Conservation (phyloP, 768 basidiomycete species). For the Macrolepiota albuminosa region DNA sequence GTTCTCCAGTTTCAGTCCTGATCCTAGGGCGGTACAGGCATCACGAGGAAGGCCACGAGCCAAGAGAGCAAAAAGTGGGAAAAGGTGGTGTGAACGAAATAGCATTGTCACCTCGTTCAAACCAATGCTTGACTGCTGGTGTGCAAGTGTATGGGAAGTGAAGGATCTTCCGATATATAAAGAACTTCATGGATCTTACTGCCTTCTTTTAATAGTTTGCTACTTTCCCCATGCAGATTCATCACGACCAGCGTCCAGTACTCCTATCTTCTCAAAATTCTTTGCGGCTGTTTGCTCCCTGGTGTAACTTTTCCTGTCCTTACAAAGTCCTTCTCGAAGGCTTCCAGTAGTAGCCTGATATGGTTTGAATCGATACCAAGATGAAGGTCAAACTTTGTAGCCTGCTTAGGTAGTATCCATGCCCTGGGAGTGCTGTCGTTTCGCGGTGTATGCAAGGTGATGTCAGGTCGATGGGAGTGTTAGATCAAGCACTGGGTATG, state of each 20-base stretch:
- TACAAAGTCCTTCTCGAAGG: not conserved
- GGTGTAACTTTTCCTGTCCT: not conserved
- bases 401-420: not conserved
- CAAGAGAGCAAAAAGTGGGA: not conserved
- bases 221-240: not conserved
- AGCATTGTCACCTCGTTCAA: not conserved
- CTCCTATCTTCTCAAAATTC: not conserved
- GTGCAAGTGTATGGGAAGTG: not conserved
- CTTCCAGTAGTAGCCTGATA: not conserved
- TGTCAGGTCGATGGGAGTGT: no score
- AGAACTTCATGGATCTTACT: not conserved
- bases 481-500: no score
- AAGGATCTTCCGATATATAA: not conserved
- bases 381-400: not conserved
- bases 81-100: not conserved
- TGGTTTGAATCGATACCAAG: not conserved
- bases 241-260: not conserved
- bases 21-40: not conserved
- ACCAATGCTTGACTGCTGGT: not conserved
- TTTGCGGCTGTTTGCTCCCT: not conserved
- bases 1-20: slow-evolving; percentile 1
- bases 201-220: not conserved
- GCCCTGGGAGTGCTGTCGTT: no score
- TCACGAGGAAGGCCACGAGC: not conserved
- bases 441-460: no score